phyloP scores from a whole-genome alignment of 257 asterid species.

The Solanum corneliomulleri region DNA sequence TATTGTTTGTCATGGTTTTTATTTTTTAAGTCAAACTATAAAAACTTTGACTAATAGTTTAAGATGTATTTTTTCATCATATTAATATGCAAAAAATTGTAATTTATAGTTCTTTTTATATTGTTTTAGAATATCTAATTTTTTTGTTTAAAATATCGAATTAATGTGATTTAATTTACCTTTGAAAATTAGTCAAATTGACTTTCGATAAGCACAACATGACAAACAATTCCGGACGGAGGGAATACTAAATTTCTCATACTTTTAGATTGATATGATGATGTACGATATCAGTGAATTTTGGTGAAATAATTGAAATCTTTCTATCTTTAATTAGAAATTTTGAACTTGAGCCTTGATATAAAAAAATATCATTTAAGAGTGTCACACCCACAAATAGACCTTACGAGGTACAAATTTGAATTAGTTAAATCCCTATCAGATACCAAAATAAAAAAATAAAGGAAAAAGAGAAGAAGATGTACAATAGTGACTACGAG shows the following conservation, averaged over 20 bases:
- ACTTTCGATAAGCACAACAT: too few species aligned
- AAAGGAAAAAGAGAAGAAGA: not conserved
- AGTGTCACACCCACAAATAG: not conserved
- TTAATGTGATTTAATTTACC: accelerated
- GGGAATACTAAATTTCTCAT: not conserved
- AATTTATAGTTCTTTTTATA: too few species aligned
- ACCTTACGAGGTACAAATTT: not conserved
- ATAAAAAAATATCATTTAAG: not conserved
- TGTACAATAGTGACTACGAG: not conserved
- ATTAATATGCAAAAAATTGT: too few species aligned
- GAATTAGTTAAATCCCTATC: too few species aligned
- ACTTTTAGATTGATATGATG: not conserved
- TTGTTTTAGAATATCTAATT: too few species aligned
- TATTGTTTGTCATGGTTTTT: too few species aligned
- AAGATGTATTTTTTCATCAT: too few species aligned
- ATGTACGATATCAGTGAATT: not conserved
- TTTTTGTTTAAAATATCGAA: too few species aligned
- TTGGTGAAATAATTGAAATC: not conserved
- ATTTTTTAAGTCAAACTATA: too few species aligned
- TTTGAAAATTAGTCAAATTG: too few species aligned
- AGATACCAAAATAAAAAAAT: too few species aligned
- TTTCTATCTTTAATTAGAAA: not conserved
- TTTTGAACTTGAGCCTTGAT: not conserved
- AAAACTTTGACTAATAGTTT: too few species aligned
- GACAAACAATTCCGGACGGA: accelerated